Base-by-base conservation (phyloP, 2,329 filamentous ascomycete species). In the Aspergillus tanneri region DNA sequence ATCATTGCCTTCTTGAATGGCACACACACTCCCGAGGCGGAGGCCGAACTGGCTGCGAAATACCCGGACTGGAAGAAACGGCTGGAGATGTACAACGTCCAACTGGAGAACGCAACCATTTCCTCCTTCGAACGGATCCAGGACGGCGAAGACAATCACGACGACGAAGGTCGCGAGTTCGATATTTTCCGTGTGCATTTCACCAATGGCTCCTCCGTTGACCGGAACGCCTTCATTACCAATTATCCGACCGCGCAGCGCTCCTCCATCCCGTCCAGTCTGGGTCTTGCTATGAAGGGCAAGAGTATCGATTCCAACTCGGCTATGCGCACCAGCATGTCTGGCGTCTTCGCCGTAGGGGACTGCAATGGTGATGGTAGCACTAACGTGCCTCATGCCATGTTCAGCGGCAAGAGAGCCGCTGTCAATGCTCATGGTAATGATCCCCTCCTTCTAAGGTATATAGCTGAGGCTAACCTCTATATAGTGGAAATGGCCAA, bases 301-400 rank as follows among this genome's bases (percentile, higher is more conserved):
- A 70, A 70, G 7, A 73, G 77, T 4, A 69, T 83, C 12, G 65
- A 67, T 0, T 74, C 72, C 2, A 68, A 66, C n/a, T 11, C 52
- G 4, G 77, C 75, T 0, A 69, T 79, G 49, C 56, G 68, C 11
- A 83, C 81, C 0, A 84, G 75, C 43, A 57, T 82, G 3, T 59
- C 67, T 0, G 80, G 80, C 1, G 74, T 84, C 0, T 84, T 77
- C 55, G 81, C 78, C 4, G 64, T 84, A 16, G 82, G 82, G 0
- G 82, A 85, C 53, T 77, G 76, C 10, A 85, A 84, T 63, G 76
- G 74, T 24, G 81, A 84, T 44, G 77, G 77, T n/a, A 69, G 72
- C 7, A 83, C 80, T 3, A 85, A 84, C 53, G 76, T 84, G 0
- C 80, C 80, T 0, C 81, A 84, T 52, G 82, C 82, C 0, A 73